Evolutionary conservation across 176 grass and related monocot genomes (phyloP), one percentile per base, ranked within the genome.

Genomic region (Aegilops longissima): DNA sequence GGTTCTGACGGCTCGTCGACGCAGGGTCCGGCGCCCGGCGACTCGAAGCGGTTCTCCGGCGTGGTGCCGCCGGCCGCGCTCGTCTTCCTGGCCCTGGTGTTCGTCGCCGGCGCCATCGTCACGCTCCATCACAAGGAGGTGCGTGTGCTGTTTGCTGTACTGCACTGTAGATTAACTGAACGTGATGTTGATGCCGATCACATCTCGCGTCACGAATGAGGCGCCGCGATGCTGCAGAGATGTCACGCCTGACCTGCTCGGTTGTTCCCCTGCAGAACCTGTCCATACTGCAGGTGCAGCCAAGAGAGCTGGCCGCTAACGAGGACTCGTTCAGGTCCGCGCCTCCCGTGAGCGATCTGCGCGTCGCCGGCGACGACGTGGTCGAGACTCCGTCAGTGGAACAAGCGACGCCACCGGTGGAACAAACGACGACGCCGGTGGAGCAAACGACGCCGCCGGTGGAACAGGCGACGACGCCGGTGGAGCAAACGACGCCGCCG

Each of bases 111-210:
- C 23, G 85, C 82, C 24, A 83, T 88, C 27, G 80, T 93, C 58
- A 82, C 87, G 49, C 27, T 87, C 2, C 84, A 85, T 82, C 87
- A 40, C 54, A 91, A 96, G 45, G 86, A 91, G 91, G 94, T 96
- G 4, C 8, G 73, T 75, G 42, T 76, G 42, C 13, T 30, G 73
- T 51, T 13, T 24, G 13, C 70, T 36, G 64, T 52, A 25, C 34
- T 63, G 54, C 8, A 24, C 10, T 74, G 40, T 17, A 30, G 29
- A 18, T 8, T 8, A 67, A 34, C 17, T 44, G 5, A 71, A 9
- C 76, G 58, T 61, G 6, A 34, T 56, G 58, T 62, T 59, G 16
- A 29, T 75, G 67, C 33, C 59, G n/a, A 33, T 76, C 21, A n/a
- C 4, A 70, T 54, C 10, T 70, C 67, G 18, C 33, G 18, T 70